phyloP scores from a whole-genome alignment of 164 flowering plant species.

The grape (Vitis vinifera) region ASM3070453v1 NC_081806.1:5101501-5102000 shows the following conservation, averaged over 20 bases:
- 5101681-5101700: not conserved
- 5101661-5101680: too few species aligned
- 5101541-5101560: too few species aligned
- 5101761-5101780: not conserved
- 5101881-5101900: not conserved
- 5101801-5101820: not conserved
- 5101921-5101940: not conserved
- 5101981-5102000: not conserved
- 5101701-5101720: not conserved
- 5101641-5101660: too few species aligned
- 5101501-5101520: too few species aligned
- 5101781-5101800: constrained; percentile 11
- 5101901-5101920: not conserved
- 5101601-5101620: too few species aligned
- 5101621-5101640: too few species aligned
- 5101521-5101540: too few species aligned
- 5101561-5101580: too few species aligned
- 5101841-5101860: constrained; percentile 3
- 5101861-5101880: constrained; percentile 3
- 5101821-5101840: not conserved
- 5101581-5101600: too few species aligned
- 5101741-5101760: constrained; percentile 13
- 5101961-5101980: not conserved
- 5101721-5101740: not conserved
- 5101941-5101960: not conserved